These are phyloP conservation scores for Umbelopsis sp. DNA, from an alignment of 371 early-diverging fungal genomes.

Conservation along the genomic window DNA sequence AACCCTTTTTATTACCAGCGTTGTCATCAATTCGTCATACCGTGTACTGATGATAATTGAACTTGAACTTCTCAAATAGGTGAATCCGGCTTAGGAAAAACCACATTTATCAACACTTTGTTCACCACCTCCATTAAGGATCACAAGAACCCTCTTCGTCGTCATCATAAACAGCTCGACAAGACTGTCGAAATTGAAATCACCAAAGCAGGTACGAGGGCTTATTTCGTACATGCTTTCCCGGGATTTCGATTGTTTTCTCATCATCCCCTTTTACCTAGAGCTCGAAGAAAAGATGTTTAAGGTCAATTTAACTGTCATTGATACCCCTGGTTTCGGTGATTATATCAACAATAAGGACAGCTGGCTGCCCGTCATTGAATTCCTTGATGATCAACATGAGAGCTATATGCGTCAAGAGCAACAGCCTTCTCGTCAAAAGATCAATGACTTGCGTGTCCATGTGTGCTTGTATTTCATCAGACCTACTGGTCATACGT, in stretches of 20 bases:
- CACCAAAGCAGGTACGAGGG: conserved; percentile 60
- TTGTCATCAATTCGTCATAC: background rate
- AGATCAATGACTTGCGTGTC: conserved; percentile 30
- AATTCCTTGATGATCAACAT: conserved; percentile 94
- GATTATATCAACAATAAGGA: conserved; percentile 78
- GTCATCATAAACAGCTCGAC: conserved; percentile 63
- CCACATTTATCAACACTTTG: conserved; percentile 88
- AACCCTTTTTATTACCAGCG: background rate
- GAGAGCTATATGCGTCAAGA: conserved; percentile 85
- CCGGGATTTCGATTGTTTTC: background rate
- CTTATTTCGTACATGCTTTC: background rate
- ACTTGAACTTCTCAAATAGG: conserved; percentile 22
- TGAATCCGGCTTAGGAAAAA: conserved; percentile 74
- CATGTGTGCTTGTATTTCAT: conserved; percentile 9
- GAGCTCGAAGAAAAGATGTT: conserved; percentile 97
- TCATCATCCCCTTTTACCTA: conserved; percentile 26
- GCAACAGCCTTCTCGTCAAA: conserved; percentile 54
- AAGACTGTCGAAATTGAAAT: conserved; percentile 76
- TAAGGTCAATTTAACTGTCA: conserved; percentile 87
- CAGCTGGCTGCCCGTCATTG: conserved; percentile 72
- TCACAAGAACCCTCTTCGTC: conserved; percentile 55
- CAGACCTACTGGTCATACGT: conserved; percentile 11
- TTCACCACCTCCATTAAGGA: conserved; percentile 73
- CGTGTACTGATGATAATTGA: background rate
- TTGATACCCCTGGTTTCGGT: conserved; percentile 92